These are phyloP conservation scores for Lentinus polychrous DNA, from an alignment of 1,284 basidiomycete genomes.

Conservation along the genomic window DNA sequence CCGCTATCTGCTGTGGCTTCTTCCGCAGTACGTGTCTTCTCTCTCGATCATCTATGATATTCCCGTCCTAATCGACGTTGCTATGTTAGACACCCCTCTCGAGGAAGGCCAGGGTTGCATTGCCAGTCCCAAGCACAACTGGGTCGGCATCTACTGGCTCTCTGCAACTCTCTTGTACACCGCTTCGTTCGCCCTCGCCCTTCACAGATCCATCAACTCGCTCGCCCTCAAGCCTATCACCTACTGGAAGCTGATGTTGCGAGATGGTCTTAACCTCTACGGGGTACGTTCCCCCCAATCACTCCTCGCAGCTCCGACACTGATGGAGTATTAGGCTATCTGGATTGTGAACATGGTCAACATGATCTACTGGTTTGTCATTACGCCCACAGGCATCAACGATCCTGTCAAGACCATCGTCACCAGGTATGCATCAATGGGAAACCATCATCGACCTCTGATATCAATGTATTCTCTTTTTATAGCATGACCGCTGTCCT, in stretches of 20 bases:
- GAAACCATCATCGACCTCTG: background rate
- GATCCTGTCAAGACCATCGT: slow-evolving; percentile 77
- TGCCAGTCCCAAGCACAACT: slow-evolving; percentile 66
- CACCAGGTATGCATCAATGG: slow-evolving; percentile 34
- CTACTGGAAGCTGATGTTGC: slow-evolving; percentile 79
- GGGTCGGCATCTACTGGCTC: slow-evolving; percentile 81
- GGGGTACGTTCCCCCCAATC: slow-evolving; percentile 36
- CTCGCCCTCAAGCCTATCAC: slow-evolving; percentile 50
- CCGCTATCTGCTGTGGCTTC: slow-evolving; percentile 67
- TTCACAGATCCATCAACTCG: slow-evolving; percentile 56
- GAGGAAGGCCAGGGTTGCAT: slow-evolving; percentile 71
- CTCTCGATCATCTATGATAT: background rate
- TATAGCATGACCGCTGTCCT: slow-evolving; percentile 71
- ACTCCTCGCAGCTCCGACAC: background rate
- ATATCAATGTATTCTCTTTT: slow-evolving; percentile 3
- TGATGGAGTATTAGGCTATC: slow-evolving; percentile 40
- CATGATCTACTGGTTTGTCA: slow-evolving; percentile 77
- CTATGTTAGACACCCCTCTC: slow-evolving; percentile 54
- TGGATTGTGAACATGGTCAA: slow-evolving; percentile 73
- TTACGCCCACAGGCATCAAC: slow-evolving; percentile 47
- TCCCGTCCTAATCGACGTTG: background rate
- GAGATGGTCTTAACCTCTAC: slow-evolving; percentile 79
- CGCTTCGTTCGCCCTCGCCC: slow-evolving; percentile 55
- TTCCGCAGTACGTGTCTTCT: slow-evolving; percentile 48
- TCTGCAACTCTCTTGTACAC: slow-evolving; percentile 67